Evolutionary conservation across 768 basidiomycete genomes (phyloP).

Genomic region (Coprinopsis sp.): DNA sequence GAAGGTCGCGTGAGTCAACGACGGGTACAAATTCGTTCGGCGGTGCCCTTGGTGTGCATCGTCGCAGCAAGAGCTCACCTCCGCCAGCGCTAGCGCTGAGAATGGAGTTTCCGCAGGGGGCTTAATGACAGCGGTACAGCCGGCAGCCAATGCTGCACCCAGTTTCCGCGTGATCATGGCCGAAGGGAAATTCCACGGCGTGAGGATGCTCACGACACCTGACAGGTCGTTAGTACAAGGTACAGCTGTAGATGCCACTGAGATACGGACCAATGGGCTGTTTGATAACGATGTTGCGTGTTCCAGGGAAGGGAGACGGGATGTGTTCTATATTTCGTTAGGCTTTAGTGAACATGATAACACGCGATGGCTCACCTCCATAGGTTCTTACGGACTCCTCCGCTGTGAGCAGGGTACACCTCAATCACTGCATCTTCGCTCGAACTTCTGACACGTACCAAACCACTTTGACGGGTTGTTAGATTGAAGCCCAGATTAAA

Average conservation of each 20-base stretch:
- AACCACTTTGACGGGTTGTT: conserved; percentile 57
- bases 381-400: conserved; percentile 91
- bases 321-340: conserved; percentile 57
- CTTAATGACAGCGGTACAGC: conserved; percentile 95
- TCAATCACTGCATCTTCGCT: not conserved
- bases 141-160: conserved; percentile 86
- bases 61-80: conserved; percentile 41
- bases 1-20: not conserved
- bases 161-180: conserved; percentile 94
- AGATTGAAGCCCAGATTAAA: not conserved
- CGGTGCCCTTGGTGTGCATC: not conserved
- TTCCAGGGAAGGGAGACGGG: conserved; percentile 62
- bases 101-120: conserved; percentile 95
- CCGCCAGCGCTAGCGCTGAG: conserved; percentile 85
- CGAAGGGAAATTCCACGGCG: conserved; percentile 93
- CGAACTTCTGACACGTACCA: conserved; percentile 41
- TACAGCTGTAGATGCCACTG: not conserved
- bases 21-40: not conserved
- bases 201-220: conserved; percentile 57
- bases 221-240: conserved; percentile 2
- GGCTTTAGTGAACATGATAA: not conserved
- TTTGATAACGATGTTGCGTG: conserved; percentile 87
- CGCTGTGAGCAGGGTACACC: conserved; percentile 40
- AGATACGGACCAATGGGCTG: conserved; percentile 84
- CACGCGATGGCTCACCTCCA: conserved; percentile 53